phyloP scores from a whole-genome alignment of 2,329 filamentous ascomycete genomes.

The Sphaerostilbella broomeana region DNA sequence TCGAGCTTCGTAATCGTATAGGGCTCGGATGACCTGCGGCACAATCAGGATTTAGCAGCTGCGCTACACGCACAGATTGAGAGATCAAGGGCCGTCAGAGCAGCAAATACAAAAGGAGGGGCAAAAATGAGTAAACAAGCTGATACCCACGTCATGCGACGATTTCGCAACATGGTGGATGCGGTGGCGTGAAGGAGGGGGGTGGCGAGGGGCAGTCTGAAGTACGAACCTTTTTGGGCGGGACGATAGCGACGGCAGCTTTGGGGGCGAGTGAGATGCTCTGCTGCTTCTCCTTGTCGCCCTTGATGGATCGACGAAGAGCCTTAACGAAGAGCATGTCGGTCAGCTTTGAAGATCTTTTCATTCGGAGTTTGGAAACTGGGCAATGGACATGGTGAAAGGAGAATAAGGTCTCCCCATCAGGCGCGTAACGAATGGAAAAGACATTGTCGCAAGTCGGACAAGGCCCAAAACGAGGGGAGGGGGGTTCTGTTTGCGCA shows the following conservation, averaged over 20 bases:
- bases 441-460: slow-evolving; percentile 6
- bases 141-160: slow-evolving; percentile 14
- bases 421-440: slow-evolving; percentile 4
- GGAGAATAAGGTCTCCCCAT: background rate
- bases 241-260: slow-evolving; percentile 79
- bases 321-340: slow-evolving; percentile 51
- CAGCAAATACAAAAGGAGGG: too few species aligned
- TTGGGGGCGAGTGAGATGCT: slow-evolving; percentile 71
- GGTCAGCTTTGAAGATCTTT: slow-evolving; percentile 29
- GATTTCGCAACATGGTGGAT: background rate
- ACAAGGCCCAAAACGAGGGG: slow-evolving; percentile 13
- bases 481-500: slow-evolving; percentile 14
- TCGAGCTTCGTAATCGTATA: slow-evolving; percentile 84
- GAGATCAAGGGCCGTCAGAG: background rate
- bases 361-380: background rate
- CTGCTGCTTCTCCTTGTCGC: slow-evolving; percentile 72
- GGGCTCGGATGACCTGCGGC: slow-evolving; percentile 86
- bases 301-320: slow-evolving; percentile 83
- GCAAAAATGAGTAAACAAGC: too few species aligned
- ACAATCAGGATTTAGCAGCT: background rate
- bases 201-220: background rate
- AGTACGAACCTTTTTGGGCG: slow-evolving; percentile 79
- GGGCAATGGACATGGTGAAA: background rate
- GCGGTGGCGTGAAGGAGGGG: background rate
- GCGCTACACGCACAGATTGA: background rate